A percentile compares a stretch with the other conserved stretches of the same genome.
Evolutionary conservation across 2,329 filamentous ascomycete species (phyloP).

Genomic region (Penicillium carneum): DNA sequence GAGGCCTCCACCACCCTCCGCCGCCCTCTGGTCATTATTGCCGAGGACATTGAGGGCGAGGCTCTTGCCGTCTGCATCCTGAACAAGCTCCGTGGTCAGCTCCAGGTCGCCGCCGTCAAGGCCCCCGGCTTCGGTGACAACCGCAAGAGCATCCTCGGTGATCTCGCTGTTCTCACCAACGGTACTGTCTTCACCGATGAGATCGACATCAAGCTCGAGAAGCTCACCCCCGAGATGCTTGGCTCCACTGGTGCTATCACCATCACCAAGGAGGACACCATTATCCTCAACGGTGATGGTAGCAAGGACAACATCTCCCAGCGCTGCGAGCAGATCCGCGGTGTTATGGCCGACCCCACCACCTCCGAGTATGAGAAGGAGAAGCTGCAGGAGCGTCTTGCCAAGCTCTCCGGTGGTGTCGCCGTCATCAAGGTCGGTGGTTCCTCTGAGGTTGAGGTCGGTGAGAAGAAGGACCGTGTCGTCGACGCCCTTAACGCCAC

Average conservation of each 20-base stretch:
- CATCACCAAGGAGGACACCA: conserved; percentile 99
- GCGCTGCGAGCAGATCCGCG: conserved; percentile 98
- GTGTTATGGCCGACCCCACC: conserved; percentile 89
- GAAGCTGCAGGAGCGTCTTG: conserved; percentile 99
- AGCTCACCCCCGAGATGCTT: conserved; percentile 93
- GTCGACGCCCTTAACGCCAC: conserved; percentile 98
- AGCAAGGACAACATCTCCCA: conserved; percentile 91
- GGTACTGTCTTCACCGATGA: conserved; percentile 97
- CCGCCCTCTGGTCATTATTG: conserved; percentile 95
- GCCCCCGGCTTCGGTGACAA: conserved; percentile 99
- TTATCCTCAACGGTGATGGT: conserved; percentile 95
- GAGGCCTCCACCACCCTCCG: conserved; percentile 95
- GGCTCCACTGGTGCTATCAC: conserved; percentile 97
- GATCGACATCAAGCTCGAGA: conserved; percentile 98
- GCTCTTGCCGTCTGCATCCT: conserved; percentile 98
- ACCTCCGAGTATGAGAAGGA: conserved; percentile 99
- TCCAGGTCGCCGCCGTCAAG: conserved; percentile 98
- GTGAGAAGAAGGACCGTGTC: conserved; percentile 99
- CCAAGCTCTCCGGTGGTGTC: conserved; percentile 98
- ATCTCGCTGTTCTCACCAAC: conserved; percentile 94
- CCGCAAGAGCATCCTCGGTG: conserved; percentile 98
- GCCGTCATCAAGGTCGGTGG: conserved; percentile 99
- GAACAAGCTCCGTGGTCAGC: conserved; percentile 99
- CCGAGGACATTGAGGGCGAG: conserved; percentile 98
- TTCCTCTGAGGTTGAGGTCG: conserved; percentile 95